A percentile compares a stretch with the other conserved stretches of the same genome.
phyloP scores from a whole-genome alignment of 257 asterid genomes.

The Salvia hispanica region DNA sequence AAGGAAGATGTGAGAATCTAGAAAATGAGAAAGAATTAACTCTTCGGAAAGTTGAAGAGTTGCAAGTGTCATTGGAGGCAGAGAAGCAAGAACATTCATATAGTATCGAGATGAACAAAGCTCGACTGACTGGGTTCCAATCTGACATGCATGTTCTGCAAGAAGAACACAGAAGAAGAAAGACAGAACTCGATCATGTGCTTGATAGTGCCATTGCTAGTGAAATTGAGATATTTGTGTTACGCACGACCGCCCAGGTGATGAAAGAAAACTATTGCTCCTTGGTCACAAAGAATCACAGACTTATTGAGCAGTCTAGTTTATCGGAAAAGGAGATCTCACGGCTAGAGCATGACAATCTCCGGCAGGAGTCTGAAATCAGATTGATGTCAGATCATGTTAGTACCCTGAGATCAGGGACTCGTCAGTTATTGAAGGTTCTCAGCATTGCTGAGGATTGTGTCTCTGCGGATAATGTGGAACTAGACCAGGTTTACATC shows the following conservation, averaged over 20 bases:
- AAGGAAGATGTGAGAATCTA: slow-evolving; percentile 57
- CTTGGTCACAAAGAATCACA: slow-evolving; percentile 47
- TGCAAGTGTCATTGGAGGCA: slow-evolving; percentile 59
- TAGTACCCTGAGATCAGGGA: slow-evolving; percentile 55
- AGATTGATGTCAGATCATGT: slow-evolving; percentile 57
- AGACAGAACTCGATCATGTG: slow-evolving; percentile 62
- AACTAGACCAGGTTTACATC: slow-evolving; percentile 46
- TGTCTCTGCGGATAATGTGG: slow-evolving; percentile 38
- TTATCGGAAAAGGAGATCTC: slow-evolving; percentile 49
- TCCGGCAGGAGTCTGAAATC: slow-evolving; percentile 51
- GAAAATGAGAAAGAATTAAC: slow-evolving; percentile 71
- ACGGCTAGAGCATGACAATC: slow-evolving; percentile 51
- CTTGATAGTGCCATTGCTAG: slow-evolving; percentile 53
- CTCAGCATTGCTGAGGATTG: slow-evolving; percentile 49
- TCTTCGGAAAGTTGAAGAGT: slow-evolving; percentile 56
- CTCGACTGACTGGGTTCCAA: slow-evolving; percentile 42
- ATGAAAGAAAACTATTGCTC: slow-evolving; percentile 55
- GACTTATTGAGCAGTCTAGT: slow-evolving; percentile 49
- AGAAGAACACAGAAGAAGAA: slow-evolving; percentile 50
- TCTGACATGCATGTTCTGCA: slow-evolving; percentile 55
- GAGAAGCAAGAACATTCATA: slow-evolving; percentile 60
- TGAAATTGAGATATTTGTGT: slow-evolving; percentile 63
- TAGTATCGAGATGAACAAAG: slow-evolving; percentile 46
- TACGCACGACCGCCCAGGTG: slow-evolving; percentile 53
- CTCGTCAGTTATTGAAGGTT: slow-evolving; percentile 51